A percentile compares a stretch with the other conserved stretches of the same genome.
phyloP scores from a whole-genome alignment of 2,329 filamentous ascomycete species.

The Botryotinia calthae region DNA sequence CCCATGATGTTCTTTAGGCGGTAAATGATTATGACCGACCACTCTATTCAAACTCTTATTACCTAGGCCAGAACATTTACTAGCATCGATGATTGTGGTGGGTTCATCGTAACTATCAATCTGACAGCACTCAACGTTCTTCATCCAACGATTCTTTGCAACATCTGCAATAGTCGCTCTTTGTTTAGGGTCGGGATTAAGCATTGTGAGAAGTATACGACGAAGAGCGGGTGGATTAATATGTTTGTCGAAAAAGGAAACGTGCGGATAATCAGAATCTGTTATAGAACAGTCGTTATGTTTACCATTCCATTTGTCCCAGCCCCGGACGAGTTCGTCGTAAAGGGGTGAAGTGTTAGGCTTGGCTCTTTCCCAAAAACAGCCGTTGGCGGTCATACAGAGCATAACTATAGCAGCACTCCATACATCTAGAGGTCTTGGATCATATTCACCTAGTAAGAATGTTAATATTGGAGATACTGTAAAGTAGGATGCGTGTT shows the following conservation, averaged over 20 bases:
- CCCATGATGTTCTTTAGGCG: constrained; percentile 27
- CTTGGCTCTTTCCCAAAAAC: constrained; percentile 71
- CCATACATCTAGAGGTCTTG: constrained; percentile 82
- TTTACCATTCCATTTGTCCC: constrained; percentile 63
- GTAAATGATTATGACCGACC: constrained; percentile 37
- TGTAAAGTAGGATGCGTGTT: constrained; percentile 29
- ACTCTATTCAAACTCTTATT: constrained; percentile 46
- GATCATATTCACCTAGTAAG: constrained; percentile 58
- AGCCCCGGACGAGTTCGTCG: constrained; percentile 61
- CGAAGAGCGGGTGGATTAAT: constrained; percentile 67
- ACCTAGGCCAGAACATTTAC: constrained; percentile 42
- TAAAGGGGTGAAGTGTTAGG: constrained; percentile 52
- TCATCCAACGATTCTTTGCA: constrained; percentile 69
- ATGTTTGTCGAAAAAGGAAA: constrained; percentile 60
- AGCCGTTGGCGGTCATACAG: constrained; percentile 68
- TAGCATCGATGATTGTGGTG: constrained; percentile 58
- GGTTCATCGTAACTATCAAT: constrained; percentile 65
- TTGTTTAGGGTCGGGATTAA: constrained; percentile 71
- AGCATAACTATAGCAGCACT: constrained; percentile 80
- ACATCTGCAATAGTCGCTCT: constrained; percentile 69
- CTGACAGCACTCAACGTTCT: constrained; percentile 75
- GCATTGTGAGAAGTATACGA: constrained; percentile 73
- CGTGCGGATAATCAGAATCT: constrained; percentile 64
- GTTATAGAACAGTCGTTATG: constrained; percentile 48
- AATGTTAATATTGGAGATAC: constrained; percentile 12